Conservation (phyloP, 108 stramenopile species). For the Pelagomonas calceolata region DNA sequence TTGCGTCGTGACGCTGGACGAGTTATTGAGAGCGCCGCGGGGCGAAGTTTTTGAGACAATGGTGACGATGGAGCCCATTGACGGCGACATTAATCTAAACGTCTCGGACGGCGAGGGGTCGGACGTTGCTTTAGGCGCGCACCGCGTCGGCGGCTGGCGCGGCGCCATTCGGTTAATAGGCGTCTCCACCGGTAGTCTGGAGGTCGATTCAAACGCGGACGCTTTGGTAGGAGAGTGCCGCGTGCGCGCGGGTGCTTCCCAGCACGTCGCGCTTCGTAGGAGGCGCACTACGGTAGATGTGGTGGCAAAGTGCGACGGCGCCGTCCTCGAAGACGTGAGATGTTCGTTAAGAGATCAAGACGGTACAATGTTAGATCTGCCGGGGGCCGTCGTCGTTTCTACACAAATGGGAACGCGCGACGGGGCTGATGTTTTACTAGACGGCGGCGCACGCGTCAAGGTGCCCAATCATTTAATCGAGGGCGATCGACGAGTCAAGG, state of each 20-base stretch:
- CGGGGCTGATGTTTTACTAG: no score
- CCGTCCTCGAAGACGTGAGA: no score
- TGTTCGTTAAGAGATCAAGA: no score
- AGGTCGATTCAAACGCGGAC: not conserved
- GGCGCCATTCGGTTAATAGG: not conserved
- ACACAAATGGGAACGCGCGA: no score
- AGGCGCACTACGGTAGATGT: no score
- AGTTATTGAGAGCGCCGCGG: not conserved
- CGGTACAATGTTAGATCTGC: no score
- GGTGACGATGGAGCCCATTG: not conserved
- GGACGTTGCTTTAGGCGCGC: not conserved
- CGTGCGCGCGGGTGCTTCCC: not conserved
- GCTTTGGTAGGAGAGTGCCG: not conserved
- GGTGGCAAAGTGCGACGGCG: no score
- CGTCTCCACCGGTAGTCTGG: not conserved
- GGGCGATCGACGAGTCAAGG: not conserved
- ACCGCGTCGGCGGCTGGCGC: not conserved
- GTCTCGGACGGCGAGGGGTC: not conserved
- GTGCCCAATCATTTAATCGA: not conserved
- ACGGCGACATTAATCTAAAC: not conserved
- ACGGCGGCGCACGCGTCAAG: no score
- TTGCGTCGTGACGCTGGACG: not conserved
- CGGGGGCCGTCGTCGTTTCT: no score
- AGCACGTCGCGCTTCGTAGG: no score
- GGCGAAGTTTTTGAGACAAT: no score